Conservation (phyloP, 208 protist genomes). For the Trypanosoma melophagium region DNA sequence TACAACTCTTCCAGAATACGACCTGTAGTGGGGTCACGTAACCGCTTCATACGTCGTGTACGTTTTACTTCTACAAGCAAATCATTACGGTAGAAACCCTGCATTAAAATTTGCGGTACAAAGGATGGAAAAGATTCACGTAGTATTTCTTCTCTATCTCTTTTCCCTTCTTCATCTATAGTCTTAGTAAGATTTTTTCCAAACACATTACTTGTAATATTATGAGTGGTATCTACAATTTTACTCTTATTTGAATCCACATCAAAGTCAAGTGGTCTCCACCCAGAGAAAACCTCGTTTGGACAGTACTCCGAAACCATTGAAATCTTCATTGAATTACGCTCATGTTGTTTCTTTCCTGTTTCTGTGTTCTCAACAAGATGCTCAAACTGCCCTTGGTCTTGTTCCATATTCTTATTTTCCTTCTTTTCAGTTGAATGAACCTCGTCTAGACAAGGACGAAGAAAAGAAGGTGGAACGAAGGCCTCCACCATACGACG, state of each 20-base stretch:
- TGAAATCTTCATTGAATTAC: slow-evolving; percentile 21
- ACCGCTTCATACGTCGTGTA: slow-evolving; percentile 41
- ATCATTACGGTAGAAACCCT: slow-evolving; percentile 79
- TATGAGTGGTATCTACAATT: neutral
- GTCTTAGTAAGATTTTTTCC: slow-evolving; percentile 4
- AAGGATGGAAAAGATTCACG: slow-evolving; percentile 70
- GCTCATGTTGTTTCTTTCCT: neutral
- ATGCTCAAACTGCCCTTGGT: neutral
- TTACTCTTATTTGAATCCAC: slow-evolving; percentile 9
- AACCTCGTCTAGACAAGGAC: slow-evolving; percentile 36
- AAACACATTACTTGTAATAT: neutral
- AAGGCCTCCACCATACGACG: slow-evolving; percentile 48
- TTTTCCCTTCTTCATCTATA: slow-evolving; percentile 8
- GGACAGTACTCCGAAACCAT: slow-evolving; percentile 21
- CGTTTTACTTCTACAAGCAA: slow-evolving; percentile 57
- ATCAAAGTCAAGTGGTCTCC: slow-evolving; percentile 32
- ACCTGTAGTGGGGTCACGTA: slow-evolving; percentile 48
- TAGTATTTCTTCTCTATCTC: slow-evolving; percentile 22
- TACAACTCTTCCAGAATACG: slow-evolving; percentile 46
- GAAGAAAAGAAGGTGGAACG: slow-evolving; percentile 47
- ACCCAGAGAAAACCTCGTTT: slow-evolving; percentile 31
- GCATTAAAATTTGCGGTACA: slow-evolving; percentile 66
- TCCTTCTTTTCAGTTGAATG: neutral
- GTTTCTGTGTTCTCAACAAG: neutral
- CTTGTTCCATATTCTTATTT: neutral